A percentile compares a stretch with the other conserved stretches of the same genome.
phyloP scores from a whole-genome alignment of 805 yeast species.

The Wickerhamiella parazyma region DNA sequence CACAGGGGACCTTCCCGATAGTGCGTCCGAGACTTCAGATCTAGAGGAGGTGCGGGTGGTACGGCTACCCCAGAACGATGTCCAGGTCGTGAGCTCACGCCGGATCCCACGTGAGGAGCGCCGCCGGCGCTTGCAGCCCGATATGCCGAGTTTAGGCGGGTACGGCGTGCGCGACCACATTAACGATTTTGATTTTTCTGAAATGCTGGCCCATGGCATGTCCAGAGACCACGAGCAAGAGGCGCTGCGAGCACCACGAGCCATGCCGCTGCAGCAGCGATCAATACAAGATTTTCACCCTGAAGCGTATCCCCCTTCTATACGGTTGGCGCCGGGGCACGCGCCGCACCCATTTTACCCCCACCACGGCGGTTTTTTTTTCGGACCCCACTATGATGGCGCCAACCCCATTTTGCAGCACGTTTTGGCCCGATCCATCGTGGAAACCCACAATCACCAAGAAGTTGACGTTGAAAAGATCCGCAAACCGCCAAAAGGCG shows the following conservation, averaged over 20 bases:
- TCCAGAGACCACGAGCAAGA: too few species aligned
- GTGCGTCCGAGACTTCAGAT: too few species aligned
- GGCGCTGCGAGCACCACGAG: too few species aligned
- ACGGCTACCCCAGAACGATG: background rate
- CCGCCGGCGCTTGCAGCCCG: background rate
- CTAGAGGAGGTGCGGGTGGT: too few species aligned
- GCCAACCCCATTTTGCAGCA: background rate
- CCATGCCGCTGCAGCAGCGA: too few species aligned
- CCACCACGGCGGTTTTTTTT: background rate
- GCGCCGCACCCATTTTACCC: background rate
- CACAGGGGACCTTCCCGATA: constrained; percentile 4
- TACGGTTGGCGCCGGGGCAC: too few species aligned
- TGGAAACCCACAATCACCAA: background rate
- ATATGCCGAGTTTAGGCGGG: background rate
- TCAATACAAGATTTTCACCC: too few species aligned
- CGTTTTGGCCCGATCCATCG: constrained; percentile 3
- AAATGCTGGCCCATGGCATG: too few species aligned
- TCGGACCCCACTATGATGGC: background rate
- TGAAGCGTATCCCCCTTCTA: too few species aligned
- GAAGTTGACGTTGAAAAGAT: background rate
- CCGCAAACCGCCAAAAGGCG: background rate
- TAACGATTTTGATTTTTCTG: too few species aligned
- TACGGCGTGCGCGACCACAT: background rate
- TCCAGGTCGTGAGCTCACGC: background rate
- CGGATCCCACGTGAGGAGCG: background rate